Conservation (phyloP, 768 basidiomycete genomes). For the Hericium rajendrae region DNA sequence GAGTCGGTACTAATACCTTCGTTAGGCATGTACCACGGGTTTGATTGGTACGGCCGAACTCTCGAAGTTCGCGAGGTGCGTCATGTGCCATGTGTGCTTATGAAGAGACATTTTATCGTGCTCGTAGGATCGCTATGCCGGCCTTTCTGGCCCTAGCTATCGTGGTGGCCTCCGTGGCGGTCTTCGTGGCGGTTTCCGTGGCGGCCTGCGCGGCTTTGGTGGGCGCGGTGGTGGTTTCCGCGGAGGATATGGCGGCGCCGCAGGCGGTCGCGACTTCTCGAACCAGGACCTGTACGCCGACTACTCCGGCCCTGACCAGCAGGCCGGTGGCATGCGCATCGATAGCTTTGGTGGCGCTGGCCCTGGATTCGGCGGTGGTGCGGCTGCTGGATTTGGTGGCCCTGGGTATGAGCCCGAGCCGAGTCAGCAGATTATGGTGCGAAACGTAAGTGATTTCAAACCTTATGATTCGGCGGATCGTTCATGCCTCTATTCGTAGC, state of each 20-base stretch:
- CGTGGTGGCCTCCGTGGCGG: slow-evolving; percentile 37
- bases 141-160: slow-evolving; percentile 61
- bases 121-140: slow-evolving; percentile 76
- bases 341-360: slow-evolving; percentile 27
- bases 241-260: slow-evolving; percentile 34
- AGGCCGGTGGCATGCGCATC: slow-evolving; percentile 29
- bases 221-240: slow-evolving; percentile 32
- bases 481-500: slow-evolving; percentile 31
- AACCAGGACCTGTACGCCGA: slow-evolving; percentile 88
- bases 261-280: slow-evolving; percentile 59
- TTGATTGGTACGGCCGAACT: slow-evolving; percentile 92
- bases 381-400: slow-evolving; percentile 24
- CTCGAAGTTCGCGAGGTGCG: slow-evolving; percentile 92
- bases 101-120: background rate
- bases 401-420: slow-evolving; percentile 56
- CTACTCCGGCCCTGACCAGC: slow-evolving; percentile 81
- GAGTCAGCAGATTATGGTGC: slow-evolving; percentile 95
- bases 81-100: background rate
- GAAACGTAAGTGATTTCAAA: slow-evolving; percentile 64
- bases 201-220: slow-evolving; percentile 45
- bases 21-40: slow-evolving; percentile 91
- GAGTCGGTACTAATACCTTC: background rate
- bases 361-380: slow-evolving; percentile 14
- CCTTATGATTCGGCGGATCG: background rate
- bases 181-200: slow-evolving; percentile 41